phyloP scores from a whole-genome alignment of 2,329 filamentous ascomycete genomes.

The Capronia americana region DNA sequence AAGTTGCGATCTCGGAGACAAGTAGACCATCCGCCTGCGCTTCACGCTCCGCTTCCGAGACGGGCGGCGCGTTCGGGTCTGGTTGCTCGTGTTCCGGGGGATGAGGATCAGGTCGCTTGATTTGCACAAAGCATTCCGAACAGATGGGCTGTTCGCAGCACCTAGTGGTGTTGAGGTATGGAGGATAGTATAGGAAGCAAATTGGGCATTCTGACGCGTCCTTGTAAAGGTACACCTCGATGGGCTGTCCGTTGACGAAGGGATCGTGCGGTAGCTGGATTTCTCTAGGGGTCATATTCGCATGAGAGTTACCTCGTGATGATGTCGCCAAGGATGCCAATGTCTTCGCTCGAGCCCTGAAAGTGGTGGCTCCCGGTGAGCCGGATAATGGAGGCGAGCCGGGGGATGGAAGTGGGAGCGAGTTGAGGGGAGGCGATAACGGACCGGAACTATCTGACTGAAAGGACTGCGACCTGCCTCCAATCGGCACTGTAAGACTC shows the following conservation, averaged over 20 bases:
- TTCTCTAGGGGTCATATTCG: conserved; percentile 77
- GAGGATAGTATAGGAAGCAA: conserved; percentile 94
- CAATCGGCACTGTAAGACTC: conserved; percentile 79
- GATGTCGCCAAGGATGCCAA: conserved; percentile 79
- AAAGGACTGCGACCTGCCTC: conserved; percentile 75
- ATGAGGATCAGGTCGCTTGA: conserved; percentile 91
- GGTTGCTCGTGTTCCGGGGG: conserved; percentile 74
- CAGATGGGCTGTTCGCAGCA: conserved; percentile 97
- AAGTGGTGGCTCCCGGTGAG: conserved; percentile 61
- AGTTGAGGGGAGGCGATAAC: conserved; percentile 65
- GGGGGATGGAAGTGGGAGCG: conserved; percentile 67
- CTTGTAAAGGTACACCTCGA: conserved; percentile 94
- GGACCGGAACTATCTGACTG: conserved; percentile 73
- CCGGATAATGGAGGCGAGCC: conserved; percentile 60
- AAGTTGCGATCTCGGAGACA: conserved; percentile 88
- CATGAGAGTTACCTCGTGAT: conserved; percentile 74
- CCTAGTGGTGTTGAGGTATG: conserved; percentile 89
- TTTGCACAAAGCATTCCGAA: conserved; percentile 98
- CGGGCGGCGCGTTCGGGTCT: conserved; percentile 49
- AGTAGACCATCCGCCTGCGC: conserved; percentile 65
- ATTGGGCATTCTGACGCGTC: conserved; percentile 90
- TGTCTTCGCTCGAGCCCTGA: conserved; percentile 87
- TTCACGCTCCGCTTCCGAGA: conserved; percentile 46
- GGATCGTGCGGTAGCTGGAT: conserved; percentile 80
- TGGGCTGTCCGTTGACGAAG: conserved; percentile 89